phyloP scores from a whole-genome alignment of 352 stramenopile species.

The Thalassiosira livingstoniorum region DNA sequence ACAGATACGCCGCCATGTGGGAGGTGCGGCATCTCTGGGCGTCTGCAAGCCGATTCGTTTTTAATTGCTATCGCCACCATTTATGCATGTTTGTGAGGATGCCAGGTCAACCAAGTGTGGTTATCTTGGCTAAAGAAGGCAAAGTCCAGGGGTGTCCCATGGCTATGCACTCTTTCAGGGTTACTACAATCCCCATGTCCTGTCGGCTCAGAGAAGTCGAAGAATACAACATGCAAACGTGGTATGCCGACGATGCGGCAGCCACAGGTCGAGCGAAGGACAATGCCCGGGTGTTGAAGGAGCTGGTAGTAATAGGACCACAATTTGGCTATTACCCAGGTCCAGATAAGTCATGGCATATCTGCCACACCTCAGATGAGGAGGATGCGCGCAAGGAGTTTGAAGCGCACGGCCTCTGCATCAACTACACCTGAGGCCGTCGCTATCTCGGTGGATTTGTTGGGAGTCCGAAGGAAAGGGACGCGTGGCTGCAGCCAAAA shows the following conservation, averaged over 20 bases:
- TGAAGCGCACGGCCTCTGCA: not conserved
- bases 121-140: constrained; percentile 11
- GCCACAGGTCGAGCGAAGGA: not conserved
- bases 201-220: constrained; percentile 2
- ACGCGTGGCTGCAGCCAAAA: constrained; percentile 18
- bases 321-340: constrained; percentile 18
- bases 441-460: constrained; percentile 43
- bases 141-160: constrained; percentile 34
- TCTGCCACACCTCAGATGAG: constrained; percentile 20
- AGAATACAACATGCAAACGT: constrained; percentile 27
- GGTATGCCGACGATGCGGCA: constrained; percentile 42
- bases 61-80: constrained; percentile 42
- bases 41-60: constrained; percentile 5
- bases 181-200: constrained; percentile 29
- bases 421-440: constrained; percentile 30
- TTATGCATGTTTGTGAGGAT: not conserved
- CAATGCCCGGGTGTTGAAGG: not conserved
- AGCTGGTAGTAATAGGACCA: constrained; percentile 23
- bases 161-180: constrained; percentile 36
- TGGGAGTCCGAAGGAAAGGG: constrained; percentile 9
- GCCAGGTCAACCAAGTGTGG: not conserved
- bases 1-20: constrained; percentile 17
- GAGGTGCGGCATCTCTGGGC: constrained; percentile 17
- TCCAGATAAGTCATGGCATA: constrained; percentile 3
- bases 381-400: not conserved